A percentile compares a stretch with the other conserved stretches of the same genome.
Evolutionary conservation across 2,329 filamentous ascomycete genomes (phyloP).

Genomic region (Fusarium sarcochroum): DNA sequence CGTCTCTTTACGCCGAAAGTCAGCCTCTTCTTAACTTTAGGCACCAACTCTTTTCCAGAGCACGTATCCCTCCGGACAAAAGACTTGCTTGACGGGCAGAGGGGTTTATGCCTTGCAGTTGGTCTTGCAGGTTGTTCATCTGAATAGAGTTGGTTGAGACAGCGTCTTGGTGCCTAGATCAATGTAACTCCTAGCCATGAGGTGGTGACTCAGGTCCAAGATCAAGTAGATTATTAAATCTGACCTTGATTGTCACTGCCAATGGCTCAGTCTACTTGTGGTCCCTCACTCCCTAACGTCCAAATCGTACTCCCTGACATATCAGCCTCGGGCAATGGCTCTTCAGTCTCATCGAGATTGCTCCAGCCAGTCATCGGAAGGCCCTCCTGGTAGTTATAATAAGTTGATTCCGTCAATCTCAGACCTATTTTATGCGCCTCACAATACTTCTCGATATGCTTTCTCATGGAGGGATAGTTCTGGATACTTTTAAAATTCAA

Average conservation of each 20-base stretch:
- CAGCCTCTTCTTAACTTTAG: too few relatives aligned
- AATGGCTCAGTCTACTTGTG: neutral
- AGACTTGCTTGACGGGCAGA: too few relatives aligned
- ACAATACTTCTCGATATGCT: constrained; percentile 7
- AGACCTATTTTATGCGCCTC: constrained; percentile 1
- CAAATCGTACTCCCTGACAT: too few relatives aligned
- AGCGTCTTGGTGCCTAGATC: too few relatives aligned
- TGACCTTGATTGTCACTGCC: neutral
- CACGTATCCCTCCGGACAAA: too few relatives aligned
- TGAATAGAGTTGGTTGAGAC: too few relatives aligned
- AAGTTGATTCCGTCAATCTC: constrained; percentile 2
- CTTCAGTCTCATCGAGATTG: neutral
- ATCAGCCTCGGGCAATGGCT: too few relatives aligned
- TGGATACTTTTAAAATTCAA: constrained; percentile 7
- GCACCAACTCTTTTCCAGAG: too few relatives aligned
- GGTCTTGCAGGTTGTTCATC: too few relatives aligned
- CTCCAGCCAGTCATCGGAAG: neutral
- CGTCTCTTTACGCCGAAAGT: too few relatives aligned
- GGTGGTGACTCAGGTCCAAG: neutral
- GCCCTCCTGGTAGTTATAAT: neutral
- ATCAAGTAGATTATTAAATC: neutral
- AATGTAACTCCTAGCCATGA: too few relatives aligned
- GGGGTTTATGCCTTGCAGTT: too few relatives aligned
- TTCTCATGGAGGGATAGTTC: neutral
- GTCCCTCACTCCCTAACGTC: neutral